These are phyloP conservation scores for Aspergillus uvarum DNA, from an alignment of 2,329 filamentous ascomycete species.

Conservation along the genomic window DNA sequence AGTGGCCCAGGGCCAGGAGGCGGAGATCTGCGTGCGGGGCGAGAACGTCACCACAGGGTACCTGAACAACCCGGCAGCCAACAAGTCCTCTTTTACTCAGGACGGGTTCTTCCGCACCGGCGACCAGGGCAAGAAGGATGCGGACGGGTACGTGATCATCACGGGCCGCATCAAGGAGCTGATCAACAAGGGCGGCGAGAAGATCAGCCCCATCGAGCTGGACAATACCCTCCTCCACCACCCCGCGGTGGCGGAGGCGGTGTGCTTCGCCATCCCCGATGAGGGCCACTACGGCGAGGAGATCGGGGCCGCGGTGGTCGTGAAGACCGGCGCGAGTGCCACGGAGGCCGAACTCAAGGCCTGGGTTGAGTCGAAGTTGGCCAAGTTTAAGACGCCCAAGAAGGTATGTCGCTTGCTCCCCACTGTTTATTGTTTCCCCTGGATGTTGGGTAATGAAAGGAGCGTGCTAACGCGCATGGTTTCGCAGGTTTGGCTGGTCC, in stretches of 20 bases:
- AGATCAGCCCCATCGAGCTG: constrained; percentile 84
- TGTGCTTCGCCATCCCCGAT: constrained; percentile 79
- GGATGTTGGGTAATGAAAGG: no score
- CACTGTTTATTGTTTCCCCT: no score
- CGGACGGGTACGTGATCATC: constrained; percentile 79
- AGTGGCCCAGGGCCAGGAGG: constrained; percentile 67
- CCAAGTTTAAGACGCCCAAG: constrained; percentile 84
- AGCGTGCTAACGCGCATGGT: neutral
- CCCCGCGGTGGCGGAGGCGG: constrained; percentile 71
- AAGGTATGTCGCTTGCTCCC: constrained; percentile 53
- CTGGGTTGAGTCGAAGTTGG: constrained; percentile 69
- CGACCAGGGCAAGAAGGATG: constrained; percentile 78
- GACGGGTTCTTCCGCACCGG: constrained; percentile 85
- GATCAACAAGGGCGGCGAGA: constrained; percentile 85
- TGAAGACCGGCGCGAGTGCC: constrained; percentile 63
- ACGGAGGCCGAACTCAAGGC: constrained; percentile 61
- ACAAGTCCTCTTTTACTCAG: constrained; percentile 69
- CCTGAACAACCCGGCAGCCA: constrained; percentile 77
- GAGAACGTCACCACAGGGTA: constrained; percentile 84
- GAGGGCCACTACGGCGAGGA: constrained; percentile 77
- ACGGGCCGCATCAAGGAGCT: constrained; percentile 92
- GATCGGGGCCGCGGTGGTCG: constrained; percentile 72
- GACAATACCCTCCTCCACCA: constrained; percentile 78
- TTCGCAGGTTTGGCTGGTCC: constrained; percentile 71
- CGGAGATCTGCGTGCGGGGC: constrained; percentile 78